Base-by-base conservation (phyloP, 345 rosid genomes). In the Populus simonii region DNA sequence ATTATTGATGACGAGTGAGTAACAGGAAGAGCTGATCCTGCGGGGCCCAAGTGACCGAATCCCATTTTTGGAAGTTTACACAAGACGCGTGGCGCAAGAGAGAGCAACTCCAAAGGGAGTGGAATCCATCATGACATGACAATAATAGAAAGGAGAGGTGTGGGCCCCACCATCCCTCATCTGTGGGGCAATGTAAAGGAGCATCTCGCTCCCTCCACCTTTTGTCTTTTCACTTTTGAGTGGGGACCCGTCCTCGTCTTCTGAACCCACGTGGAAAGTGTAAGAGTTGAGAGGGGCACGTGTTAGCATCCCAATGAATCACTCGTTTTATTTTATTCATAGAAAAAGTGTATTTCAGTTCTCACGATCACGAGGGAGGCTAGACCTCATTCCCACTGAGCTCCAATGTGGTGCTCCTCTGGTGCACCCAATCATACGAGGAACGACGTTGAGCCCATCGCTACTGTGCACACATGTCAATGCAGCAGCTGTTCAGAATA, bases 301-400 rank as follows among this genome's bases (percentile, higher is more conserved):
- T 80, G 88, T 85, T 47, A 71, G 57, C 67, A 70, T 77, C 70
- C 80, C 85, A 9, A 75, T 75, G 78, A 62, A 35, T 65, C 51
- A 8, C 29, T 9, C 27, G 33, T 66, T 10, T 41, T 41, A 41
- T 41, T 41, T 43, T 43, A 43, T 43, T 11, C 47, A 2, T 43
- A 43, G 47, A 43, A 43, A 43, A 43, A 43, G 47, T 43, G 47
- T 43, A 11, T 43, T 10, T 10, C 4, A 43, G 47, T 13, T 43
- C 47, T 9, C 47, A 10, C 33, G 47, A 41, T 41, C 47, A 41
- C 47, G 47, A 41, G 47, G 47, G 47, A 43, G 47, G 47, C 47
- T 43, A 0, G 1, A 43, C 47, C 47, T 43, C 47, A 43, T 43
- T 43, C 47, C 13, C 15, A 3, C 12, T 0, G 66, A 62, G 66